Percentiles rank a stretch among this genome's conserved stretches.
These are phyloP conservation scores for Xylaria sp. DNA, from an alignment of 2,329 filamentous ascomycete genomes.

Conservation along the genomic window DNA sequence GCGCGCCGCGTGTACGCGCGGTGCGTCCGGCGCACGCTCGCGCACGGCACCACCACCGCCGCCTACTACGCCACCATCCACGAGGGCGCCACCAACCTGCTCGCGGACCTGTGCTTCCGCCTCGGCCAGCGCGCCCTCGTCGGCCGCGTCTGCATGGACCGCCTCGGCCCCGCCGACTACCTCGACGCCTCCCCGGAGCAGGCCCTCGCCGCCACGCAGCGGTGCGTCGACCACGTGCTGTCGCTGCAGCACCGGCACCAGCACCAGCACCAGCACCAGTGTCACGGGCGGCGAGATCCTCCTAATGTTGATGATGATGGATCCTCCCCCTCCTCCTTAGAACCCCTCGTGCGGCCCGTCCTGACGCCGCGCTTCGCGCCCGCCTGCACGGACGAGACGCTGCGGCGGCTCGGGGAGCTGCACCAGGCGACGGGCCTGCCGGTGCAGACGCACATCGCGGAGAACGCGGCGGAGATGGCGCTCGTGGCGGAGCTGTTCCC, in stretches of 20 bases:
- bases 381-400: conserved; percentile 60
- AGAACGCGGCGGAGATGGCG: conserved; percentile 74
- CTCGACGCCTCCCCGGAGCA: conserved; percentile 68
- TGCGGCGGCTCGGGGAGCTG: conserved; percentile 66
- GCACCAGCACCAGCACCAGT: no score
- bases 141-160: conserved; percentile 95
- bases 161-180: conserved; percentile 75
- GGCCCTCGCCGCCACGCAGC: conserved; percentile 58
- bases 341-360: conserved; percentile 75
- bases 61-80: conserved; percentile 94
- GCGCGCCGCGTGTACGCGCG: conserved; percentile 75
- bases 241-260: conserved; percentile 67
- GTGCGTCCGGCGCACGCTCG: conserved; percentile 77
- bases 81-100: conserved; percentile 84
- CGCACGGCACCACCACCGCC: conserved; percentile 89
- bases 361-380: conserved; percentile 75
- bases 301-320: no score
- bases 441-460: conserved; percentile 87
- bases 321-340: no score
- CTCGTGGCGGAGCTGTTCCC: conserved; percentile 75
- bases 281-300: no score
- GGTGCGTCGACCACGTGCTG: conserved; percentile 70
- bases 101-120: conserved; percentile 79
- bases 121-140: conserved; percentile 88
- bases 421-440: conserved; percentile 65